Base-by-base conservation (phyloP, 768 basidiomycete species). In the Crucibulum laeve region DNA sequence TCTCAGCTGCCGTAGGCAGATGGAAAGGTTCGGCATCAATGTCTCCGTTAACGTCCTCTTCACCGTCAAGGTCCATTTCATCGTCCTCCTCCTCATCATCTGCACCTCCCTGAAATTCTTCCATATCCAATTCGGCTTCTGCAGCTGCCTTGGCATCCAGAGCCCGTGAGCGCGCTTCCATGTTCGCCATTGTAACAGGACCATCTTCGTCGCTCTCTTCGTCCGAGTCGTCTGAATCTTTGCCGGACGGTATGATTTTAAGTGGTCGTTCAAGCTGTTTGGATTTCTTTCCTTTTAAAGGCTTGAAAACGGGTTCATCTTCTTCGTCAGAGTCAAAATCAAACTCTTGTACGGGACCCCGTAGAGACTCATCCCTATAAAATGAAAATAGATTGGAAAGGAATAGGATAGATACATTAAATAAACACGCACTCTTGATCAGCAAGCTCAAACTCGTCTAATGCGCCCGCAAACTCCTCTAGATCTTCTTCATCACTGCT, bases 151-250 rank as follows among this genome's bases (percentile, higher is more conserved):
- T 67, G 17, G 73, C 81, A 52, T 92, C 90, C 39, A 91, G 63
- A 40, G 86, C 87, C 43, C 79, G 79, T 35, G 90, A 91, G 21
- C 81, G 82, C 26, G 80, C 77, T 50, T 87, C 90, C 76, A 92
- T 89, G 55, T 91, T 92, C 19, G 76, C 77, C 64, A 81, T 80
- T 5, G 89, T 92, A 25, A 83, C 64, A 40, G 70, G 84, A 10
- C 50, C 70, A 34, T 74, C 75, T 5, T 70, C 73, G 36, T 71
- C 69, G n/a, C 73, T 74, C 10, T 69, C 69, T 5, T 65, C 73
- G 32, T 70, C 66, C 14, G 74, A 74, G 25, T 15, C 25, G 10
- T 26, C 58, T 21, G 46, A 42, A 44, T 78, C 77, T 28, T 74
- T 76, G 3, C 62, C 65, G 7, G 73, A 74, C 2, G 76, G 73